Percentiles rank a stretch among this genome's conserved stretches.
phyloP scores from a whole-genome alignment of 345 rosid genomes.

The Firmiana major region DNA sequence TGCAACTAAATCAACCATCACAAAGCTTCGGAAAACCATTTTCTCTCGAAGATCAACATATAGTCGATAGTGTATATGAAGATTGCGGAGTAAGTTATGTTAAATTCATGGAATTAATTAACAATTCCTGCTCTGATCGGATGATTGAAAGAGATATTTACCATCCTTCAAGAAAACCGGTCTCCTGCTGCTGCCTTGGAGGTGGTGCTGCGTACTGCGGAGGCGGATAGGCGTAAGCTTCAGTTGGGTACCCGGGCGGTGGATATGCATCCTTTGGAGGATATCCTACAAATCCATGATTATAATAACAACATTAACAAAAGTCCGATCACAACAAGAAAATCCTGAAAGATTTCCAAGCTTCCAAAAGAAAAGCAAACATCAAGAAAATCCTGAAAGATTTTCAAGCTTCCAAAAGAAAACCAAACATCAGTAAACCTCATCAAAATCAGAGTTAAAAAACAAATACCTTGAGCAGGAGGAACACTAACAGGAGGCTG shows the following conservation, averaged over 20 bases:
- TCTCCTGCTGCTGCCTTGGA: slow-evolving; percentile 27
- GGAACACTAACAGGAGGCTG: slow-evolving; percentile 50
- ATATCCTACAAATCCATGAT: slow-evolving; percentile 39
- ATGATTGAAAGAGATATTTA: slow-evolving; percentile 1
- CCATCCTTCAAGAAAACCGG: slow-evolving; percentile 53
- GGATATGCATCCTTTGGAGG: slow-evolving; percentile 51
- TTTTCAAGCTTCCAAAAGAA: not conserved
- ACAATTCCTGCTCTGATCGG: not conserved
- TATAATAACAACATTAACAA: not conserved
- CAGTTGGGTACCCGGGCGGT: slow-evolving; percentile 47
- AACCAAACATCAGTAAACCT: not conserved
- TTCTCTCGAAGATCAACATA: not conserved
- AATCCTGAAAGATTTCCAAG: not conserved
- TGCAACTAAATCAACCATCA: not conserved
- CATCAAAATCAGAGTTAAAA: not conserved
- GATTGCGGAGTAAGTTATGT: not conserved
- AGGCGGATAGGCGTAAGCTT: slow-evolving; percentile 35
- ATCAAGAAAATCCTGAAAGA: not conserved
- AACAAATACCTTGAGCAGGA: slow-evolving; percentile 43
- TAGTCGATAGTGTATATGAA: not conserved
- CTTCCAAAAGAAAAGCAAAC: not conserved
- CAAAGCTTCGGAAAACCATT: not conserved
- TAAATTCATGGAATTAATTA: not conserved
- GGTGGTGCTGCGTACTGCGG: slow-evolving; percentile 26
- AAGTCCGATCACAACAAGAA: not conserved